A percentile compares a stretch with the other conserved stretches of the same genome.
These are phyloP conservation scores for Sabuloglossum arenarium DNA, from an alignment of 495 filamentous ascomycete genomes.

Conservation along the genomic window DNA sequence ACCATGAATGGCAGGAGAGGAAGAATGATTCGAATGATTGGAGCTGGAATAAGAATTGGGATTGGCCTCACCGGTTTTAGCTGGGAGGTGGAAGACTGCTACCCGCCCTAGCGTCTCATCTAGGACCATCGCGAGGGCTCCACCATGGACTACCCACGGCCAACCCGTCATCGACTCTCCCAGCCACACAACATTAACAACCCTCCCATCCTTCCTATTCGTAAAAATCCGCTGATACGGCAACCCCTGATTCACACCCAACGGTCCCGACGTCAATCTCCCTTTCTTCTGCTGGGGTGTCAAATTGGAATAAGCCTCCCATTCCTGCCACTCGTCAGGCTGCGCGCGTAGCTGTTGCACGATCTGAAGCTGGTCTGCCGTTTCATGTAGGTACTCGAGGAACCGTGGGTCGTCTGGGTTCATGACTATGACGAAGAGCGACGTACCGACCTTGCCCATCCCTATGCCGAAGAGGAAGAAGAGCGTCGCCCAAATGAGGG, in stretches of 20 bases:
- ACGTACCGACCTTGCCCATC: no score
- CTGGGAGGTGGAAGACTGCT: constrained; percentile 22
- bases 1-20: no score
- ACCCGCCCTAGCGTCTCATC: constrained; percentile 41
- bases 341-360: not conserved
- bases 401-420: no score
- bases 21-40: no score
- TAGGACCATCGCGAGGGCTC: constrained; percentile 45
- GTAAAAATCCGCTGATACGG: constrained; percentile 30
- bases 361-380: not conserved
- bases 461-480: no score
- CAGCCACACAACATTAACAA: constrained; percentile 38
- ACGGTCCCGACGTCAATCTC: constrained; percentile 21
- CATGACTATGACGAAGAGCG: no score
- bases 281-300: not conserved
- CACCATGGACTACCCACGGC: constrained; percentile 63
- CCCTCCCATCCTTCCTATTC: constrained; percentile 25
- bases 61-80: constrained; percentile 8
- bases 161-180: constrained; percentile 43
- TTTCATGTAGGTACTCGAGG: no score
- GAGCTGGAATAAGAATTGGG: not conserved
- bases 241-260: constrained; percentile 21
- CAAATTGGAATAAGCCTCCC: not conserved
- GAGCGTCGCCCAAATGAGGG: no score
- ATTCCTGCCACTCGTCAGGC: not conserved